A percentile compares a stretch with the other conserved stretches of the same genome.
Conservation (phyloP, 1,139 yeast species). For the Debaryomyces sp. region DNA sequence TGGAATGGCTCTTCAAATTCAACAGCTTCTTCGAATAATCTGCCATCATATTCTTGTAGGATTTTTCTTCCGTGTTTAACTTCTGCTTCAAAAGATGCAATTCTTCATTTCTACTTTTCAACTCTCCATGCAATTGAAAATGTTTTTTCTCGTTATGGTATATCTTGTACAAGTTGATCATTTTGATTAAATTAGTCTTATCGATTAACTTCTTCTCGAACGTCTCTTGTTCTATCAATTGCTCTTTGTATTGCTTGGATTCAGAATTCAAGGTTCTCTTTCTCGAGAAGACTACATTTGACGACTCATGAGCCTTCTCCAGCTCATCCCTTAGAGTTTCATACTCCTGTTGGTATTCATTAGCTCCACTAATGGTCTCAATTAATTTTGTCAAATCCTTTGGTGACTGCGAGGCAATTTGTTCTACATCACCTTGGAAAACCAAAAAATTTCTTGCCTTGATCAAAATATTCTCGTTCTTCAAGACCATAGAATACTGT, state of each 20-base stretch:
- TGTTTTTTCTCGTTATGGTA: constrained; percentile 64
- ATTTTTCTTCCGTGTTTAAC: constrained; percentile 24
- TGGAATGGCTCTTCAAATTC: constrained; percentile 42
- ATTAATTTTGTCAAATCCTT: constrained; percentile 70
- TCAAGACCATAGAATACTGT: constrained; percentile 67
- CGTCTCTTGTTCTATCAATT: constrained; percentile 69
- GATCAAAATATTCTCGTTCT: constrained; percentile 80
- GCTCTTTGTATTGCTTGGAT: constrained; percentile 77
- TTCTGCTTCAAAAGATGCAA: constrained; percentile 31
- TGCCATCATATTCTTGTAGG: constrained; percentile 36
- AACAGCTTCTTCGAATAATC: constrained; percentile 52
- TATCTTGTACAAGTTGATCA: constrained; percentile 63
- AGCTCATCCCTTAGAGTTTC: constrained; percentile 66
- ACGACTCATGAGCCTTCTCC: constrained; percentile 66
- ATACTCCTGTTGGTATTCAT: constrained; percentile 66
- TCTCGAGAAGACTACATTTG: constrained; percentile 68
- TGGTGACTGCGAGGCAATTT: constrained; percentile 87
- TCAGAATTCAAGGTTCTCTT: constrained; percentile 77
- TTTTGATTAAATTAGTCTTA: constrained; percentile 46
- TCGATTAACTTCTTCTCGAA: constrained; percentile 62
- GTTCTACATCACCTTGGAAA: constrained; percentile 96
- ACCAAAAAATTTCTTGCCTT: constrained; percentile 92
- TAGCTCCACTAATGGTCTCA: constrained; percentile 85
- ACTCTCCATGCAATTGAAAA: constrained; percentile 27
- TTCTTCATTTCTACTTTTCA: constrained; percentile 27